Evolutionary conservation across 2,329 filamentous ascomycete species (phyloP).

Genomic region (Nemania diffusa): DNA sequence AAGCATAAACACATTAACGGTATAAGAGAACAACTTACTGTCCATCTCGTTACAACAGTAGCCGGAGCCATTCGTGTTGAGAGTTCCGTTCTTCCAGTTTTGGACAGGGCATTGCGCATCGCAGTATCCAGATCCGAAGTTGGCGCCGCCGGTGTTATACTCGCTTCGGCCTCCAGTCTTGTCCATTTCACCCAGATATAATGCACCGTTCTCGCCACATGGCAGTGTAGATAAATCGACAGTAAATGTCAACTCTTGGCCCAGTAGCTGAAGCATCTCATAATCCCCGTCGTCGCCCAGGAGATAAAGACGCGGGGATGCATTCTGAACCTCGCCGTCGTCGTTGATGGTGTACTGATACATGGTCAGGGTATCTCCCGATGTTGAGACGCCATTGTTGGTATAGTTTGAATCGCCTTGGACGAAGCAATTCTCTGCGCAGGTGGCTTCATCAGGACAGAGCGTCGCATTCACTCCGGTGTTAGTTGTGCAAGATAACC

Average conservation of each 20-base stretch:
- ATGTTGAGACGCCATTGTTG: conserved; percentile 44
- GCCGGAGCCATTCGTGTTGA: conserved; percentile 65
- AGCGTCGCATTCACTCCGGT: conserved; percentile 52
- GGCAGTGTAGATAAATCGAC: conserved; percentile 72
- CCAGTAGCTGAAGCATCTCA: conserved; percentile 59
- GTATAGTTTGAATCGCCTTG: conserved; percentile 60
- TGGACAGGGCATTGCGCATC: conserved; percentile 64
- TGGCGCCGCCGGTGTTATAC: conserved; percentile 66
- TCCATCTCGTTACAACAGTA: conserved; percentile 77
- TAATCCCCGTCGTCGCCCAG: conserved; percentile 64
- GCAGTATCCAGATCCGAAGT: conserved; percentile 70
- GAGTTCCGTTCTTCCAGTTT: conserved; percentile 57
- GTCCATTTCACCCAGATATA: conserved; percentile 73
- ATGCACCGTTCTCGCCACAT: conserved; percentile 73
- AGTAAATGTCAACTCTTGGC: conserved; percentile 72
- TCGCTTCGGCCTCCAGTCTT: conserved; percentile 66
- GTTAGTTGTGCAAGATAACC: conserved; percentile 40
- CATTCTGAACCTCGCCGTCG: conserved; percentile 43
- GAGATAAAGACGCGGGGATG: conserved; percentile 59
- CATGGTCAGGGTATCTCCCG: conserved; percentile 42
- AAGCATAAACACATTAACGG: too few relatives aligned
- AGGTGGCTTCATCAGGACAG: conserved; percentile 58
- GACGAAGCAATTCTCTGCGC: conserved; percentile 62
- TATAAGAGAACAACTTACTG: conserved; percentile 38
- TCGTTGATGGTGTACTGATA: conserved; percentile 48